Base-by-base conservation (phyloP, 331 rosid genomes). In the Prunus yedoensis region DNA sequence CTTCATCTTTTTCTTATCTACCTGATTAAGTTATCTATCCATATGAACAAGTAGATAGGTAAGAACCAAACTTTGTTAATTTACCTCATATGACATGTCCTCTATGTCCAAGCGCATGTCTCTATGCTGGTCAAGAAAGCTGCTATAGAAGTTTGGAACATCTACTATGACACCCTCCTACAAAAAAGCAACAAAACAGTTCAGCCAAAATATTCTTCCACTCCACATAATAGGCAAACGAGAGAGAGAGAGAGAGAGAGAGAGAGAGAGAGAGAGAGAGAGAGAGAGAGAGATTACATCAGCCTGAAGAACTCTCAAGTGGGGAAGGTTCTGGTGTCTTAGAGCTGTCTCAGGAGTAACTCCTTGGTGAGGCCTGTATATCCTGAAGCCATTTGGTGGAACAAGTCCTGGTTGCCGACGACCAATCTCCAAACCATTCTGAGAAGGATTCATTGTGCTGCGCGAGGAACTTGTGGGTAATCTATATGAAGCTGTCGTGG, bases 101-200 rank as follows among this genome's bases (percentile, higher is more conserved):
- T 92, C 99, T n/a, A 94, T 91, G 83, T 94, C 97, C 90, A 94
- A 70, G 70, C 93, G 95, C 97, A 94, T 87, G 71, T 94, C 99
- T 61, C 96, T 85, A 81, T 94, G 96, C 77, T 85, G 86, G 79
- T 94, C 99, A 68, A 71, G 80, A 51, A 81, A 73, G 70, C 75
- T 85, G 47, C 91, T 90, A 74, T 84, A 82, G 5, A 79, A 66
- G n/a, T 88, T 85, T 50, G 88, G 88, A 68, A 88, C 73, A 54
- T 95, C 91, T 14, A 95, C 80, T 78, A 92, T 82, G 68, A 96
- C 97, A 81, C 90, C 96, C 79, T 92, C 98, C 99, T 95, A 68
- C 25, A 74, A 53, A 70, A 15, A 83, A 28, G 52, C 68, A 73
- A 61, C 65, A 66, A 63, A 68, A 79, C 30, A 69, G 61, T 71